A percentile compares a stretch with the other conserved stretches of the same genome.
Conservation (phyloP, 768 basidiomycete species). For the Peribolospora kevripleyi region DNA sequence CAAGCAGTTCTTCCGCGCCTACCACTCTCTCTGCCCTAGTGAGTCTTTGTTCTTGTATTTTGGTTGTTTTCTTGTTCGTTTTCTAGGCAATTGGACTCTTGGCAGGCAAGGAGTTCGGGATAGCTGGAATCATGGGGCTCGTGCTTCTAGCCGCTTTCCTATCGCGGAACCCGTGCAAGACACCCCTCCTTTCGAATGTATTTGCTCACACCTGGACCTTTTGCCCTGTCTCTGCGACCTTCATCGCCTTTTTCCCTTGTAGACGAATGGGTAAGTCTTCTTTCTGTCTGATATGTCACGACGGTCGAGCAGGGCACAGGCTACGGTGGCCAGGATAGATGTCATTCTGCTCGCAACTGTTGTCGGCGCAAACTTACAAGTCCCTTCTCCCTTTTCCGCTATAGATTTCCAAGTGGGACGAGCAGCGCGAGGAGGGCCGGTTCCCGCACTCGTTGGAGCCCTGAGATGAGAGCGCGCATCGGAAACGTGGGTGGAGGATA, state of each 20-base stretch:
- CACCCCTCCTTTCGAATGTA: no score
- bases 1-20: constrained; percentile 85
- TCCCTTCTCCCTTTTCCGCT: background rate
- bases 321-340: no score
- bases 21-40: constrained; percentile 96
- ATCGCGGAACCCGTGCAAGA: no score
- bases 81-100: no score
- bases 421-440: constrained; percentile 73
- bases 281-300: background rate
- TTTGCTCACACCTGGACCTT: no score
- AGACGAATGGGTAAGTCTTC: constrained; percentile 69
- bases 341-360: background rate
- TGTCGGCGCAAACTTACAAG: background rate
- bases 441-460: constrained; percentile 81
- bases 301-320: background rate
- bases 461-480: constrained; percentile 16
- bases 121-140: no score
- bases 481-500: no score
- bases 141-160: no score
- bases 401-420: constrained; percentile 52
- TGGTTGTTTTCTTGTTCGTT: background rate
- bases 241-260: background rate
- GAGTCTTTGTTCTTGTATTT: constrained; percentile 21
- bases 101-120: no score
- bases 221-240: constrained; percentile 1